These are phyloP conservation scores for Diutina catenulata DNA, from an alignment of 1,139 yeast species.

Conservation along the genomic window DNA sequence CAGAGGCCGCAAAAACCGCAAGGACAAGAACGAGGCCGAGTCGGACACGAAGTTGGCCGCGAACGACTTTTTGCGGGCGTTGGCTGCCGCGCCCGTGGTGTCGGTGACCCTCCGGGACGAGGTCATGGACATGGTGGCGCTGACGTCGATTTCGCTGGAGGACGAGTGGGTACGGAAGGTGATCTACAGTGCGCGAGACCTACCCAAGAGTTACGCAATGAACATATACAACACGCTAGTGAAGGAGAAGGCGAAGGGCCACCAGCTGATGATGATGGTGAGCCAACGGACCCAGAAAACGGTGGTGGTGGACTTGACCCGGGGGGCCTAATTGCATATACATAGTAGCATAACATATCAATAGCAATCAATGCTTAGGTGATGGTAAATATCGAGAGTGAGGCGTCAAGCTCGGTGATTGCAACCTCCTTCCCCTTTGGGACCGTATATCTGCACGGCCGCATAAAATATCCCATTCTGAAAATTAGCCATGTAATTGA, in stretches of 20 bases:
- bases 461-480: no score
- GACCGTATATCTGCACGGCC: no score
- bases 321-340: neutral
- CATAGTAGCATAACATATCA: neutral
- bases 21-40: conserved; percentile 68
- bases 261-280: conserved; percentile 60
- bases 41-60: conserved; percentile 60
- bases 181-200: conserved; percentile 42
- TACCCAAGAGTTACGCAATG: conserved; percentile 68
- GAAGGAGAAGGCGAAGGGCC: conserved; percentile 63
- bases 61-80: conserved; percentile 36
- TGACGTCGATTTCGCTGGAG: conserved; percentile 63
- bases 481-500: no score
- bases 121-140: conserved; percentile 67
- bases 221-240: conserved; percentile 60
- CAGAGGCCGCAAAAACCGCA: conserved; percentile 50
- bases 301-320: conserved; percentile 43
- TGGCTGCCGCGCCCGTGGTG: conserved; percentile 58
- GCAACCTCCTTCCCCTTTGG: no score
- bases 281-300: conserved; percentile 67
- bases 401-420: no score
- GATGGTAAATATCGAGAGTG: no score
- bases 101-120: conserved; percentile 76
- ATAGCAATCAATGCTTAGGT: no score
- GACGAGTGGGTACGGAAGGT: conserved; percentile 77